Percentiles rank a stretch among this genome's conserved stretches.
phyloP scores from a whole-genome alignment of 305 asterid species.

The Fraxinus nigra region DNA sequence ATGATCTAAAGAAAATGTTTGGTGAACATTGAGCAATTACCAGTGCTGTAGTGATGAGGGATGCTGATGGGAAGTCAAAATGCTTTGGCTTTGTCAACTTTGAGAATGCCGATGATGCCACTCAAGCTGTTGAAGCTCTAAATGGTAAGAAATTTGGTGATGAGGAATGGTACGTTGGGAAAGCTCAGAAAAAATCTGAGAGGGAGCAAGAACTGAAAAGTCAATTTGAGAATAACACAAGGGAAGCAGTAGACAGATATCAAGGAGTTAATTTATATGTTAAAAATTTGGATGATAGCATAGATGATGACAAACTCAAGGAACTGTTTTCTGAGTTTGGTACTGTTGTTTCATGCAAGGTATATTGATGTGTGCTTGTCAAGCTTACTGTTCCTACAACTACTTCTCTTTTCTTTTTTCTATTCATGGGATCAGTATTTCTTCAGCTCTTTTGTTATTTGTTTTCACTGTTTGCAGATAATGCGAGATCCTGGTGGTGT shows the following conservation, averaged over 20 bases:
- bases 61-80: slow-evolving; percentile 39
- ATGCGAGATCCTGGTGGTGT: slow-evolving; percentile 40
- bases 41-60: slow-evolving; percentile 44
- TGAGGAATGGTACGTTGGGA: slow-evolving; percentile 39
- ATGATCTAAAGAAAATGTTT: slow-evolving; percentile 33
- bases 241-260: slow-evolving; percentile 38
- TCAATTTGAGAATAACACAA: slow-evolving; percentile 32
- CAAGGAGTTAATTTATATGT: slow-evolving; percentile 40
- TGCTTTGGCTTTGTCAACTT: slow-evolving; percentile 46
- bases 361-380: background rate
- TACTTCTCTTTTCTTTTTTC: background rate
- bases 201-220: slow-evolving; percentile 40
- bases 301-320: slow-evolving; percentile 41
- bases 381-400: background rate
- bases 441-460: background rate
- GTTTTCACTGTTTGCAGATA: slow-evolving; percentile 20
- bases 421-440: background rate
- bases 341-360: slow-evolving; percentile 39
- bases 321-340: slow-evolving; percentile 39
- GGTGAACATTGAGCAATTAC: slow-evolving; percentile 37
- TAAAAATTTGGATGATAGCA: slow-evolving; percentile 38
- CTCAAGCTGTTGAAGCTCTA: slow-evolving; percentile 34
- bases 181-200: slow-evolving; percentile 43
- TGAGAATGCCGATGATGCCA: slow-evolving; percentile 44
- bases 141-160: slow-evolving; percentile 32